Evolutionary conservation across 2,329 filamentous ascomycete species (phyloP).

Genomic region (Alternaria angustiovoidea): DNA sequence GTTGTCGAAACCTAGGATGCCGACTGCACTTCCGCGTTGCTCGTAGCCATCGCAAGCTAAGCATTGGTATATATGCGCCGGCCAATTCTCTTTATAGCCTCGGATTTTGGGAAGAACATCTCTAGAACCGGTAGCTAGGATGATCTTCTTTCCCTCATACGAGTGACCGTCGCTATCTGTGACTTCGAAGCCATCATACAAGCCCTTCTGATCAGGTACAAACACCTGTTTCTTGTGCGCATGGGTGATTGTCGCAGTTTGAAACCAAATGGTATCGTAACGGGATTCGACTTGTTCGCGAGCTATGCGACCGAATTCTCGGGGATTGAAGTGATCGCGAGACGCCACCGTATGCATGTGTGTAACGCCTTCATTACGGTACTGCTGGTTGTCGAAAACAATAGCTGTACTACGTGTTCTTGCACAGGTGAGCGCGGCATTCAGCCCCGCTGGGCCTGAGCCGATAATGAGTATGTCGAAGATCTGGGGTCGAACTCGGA

Average conservation of each 20-base stretch:
- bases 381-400: slow-evolving; percentile 55
- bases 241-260: slow-evolving; percentile 32
- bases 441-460: slow-evolving; percentile 57
- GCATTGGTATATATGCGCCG: slow-evolving; percentile 60
- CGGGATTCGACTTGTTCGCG: slow-evolving; percentile 47
- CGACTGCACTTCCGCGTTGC: slow-evolving; percentile 56
- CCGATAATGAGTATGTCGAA: slow-evolving; percentile 49
- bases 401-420: slow-evolving; percentile 52
- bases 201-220: slow-evolving; percentile 17
- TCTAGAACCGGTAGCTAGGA: slow-evolving; percentile 63
- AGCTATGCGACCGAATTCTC: slow-evolving; percentile 40
- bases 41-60: slow-evolving; percentile 69
- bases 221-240: slow-evolving; percentile 33
- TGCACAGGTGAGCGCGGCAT: slow-evolving; percentile 51
- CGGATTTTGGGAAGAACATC: slow-evolving; percentile 61
- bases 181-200: slow-evolving; percentile 49
- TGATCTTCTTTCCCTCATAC: slow-evolving; percentile 62
- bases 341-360: slow-evolving; percentile 56
- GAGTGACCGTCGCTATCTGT: slow-evolving; percentile 53
- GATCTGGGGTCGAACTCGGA: slow-evolving; percentile 6
- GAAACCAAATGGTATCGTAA: slow-evolving; percentile 49
- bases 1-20: slow-evolving; percentile 34
- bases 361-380: slow-evolving; percentile 53
- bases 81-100: slow-evolving; percentile 66
- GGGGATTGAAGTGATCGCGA: slow-evolving; percentile 39